Base-by-base conservation (phyloP, 2,329 filamentous ascomycete species). In the Neofusicoccum laricinum region DNA sequence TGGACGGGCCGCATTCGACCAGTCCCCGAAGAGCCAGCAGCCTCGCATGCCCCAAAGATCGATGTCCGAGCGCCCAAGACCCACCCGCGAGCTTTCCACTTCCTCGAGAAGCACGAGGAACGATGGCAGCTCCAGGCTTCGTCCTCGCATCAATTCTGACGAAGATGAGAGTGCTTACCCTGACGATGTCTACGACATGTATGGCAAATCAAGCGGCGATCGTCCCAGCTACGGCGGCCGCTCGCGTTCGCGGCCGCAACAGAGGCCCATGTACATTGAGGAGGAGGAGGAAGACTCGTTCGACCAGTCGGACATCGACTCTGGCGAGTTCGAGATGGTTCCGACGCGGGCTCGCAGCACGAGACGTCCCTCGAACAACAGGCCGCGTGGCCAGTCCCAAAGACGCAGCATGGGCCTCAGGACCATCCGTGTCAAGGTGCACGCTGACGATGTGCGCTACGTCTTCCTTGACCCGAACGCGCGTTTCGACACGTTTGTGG, bases 361-460 rank as follows among this genome's bases (percentile, higher is more conserved):
- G 3, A 38, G 51, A 49, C 62, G 72, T 25, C 55, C 81, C 38
- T 78, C 80, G 63, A 53, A 17, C 38, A 43, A 32, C 40, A 21
- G 32, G 12, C 48, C 40, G 25, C 64, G 57, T 55, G 55, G 58
- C 8, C 61, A 46, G 14, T 49, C 50, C 4, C 62, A 58, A 34
- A 40, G 50, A 17, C 62, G 62, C 30, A 55, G 62, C 51, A 48
- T 59, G 41, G 90, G 92, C 6, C 82, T 95, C 64, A 86, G 86
- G 67, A 81, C 93, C 77, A 88, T 98, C 68, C 87, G 93, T 41
- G 88, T 97, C 75, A 99, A 99, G 81, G 93, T 97, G 1, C 93
- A 98, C 73, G 88, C 84, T 3, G 79, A 86, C 1, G 95, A 99
- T 73, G 95, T 93, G 36, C 88, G 96, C 66, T 97, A 97, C 76